These are phyloP conservation scores for Lachnum nothofagi DNA, from an alignment of 2,329 filamentous ascomycete genomes.

Conservation along the genomic window DNA sequence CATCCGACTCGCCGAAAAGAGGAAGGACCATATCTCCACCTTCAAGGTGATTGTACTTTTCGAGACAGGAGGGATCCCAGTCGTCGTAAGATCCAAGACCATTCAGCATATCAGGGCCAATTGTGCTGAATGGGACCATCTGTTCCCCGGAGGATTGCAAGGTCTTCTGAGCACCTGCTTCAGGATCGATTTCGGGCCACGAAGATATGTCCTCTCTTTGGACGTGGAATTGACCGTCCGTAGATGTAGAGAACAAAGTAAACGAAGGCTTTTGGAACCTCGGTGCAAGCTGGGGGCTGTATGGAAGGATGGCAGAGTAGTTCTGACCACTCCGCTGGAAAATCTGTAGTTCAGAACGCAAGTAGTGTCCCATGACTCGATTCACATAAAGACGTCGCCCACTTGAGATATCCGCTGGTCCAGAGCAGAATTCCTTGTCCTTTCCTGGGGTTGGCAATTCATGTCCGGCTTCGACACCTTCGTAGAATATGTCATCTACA, in stretches of 20 bases:
- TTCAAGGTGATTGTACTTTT: constrained; percentile 39
- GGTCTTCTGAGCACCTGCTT: background rate
- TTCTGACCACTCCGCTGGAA: constrained; percentile 18
- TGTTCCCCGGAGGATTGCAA: constrained; percentile 1
- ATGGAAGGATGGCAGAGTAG: constrained; percentile 27
- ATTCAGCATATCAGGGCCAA: constrained; percentile 9
- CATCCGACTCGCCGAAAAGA: constrained; percentile 50
- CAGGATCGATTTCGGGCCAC: constrained; percentile 30
- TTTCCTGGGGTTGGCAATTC: constrained; percentile 27
- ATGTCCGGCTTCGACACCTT: constrained; percentile 25
- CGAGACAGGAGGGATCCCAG: constrained; percentile 28
- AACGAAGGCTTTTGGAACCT: constrained; percentile 31
- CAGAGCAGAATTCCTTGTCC: constrained; percentile 23
- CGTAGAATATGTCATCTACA: constrained; percentile 40
- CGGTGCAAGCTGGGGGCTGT: constrained; percentile 22
- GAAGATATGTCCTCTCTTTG: constrained; percentile 25
- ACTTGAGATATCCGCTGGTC: constrained; percentile 32
- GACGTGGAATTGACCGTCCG: constrained; percentile 20
- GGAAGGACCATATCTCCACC: constrained; percentile 43
- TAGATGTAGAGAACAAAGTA: constrained; percentile 27
- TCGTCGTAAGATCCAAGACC: constrained; percentile 6
- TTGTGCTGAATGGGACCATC: constrained; percentile 14
- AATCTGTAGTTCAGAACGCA: constrained; percentile 27
- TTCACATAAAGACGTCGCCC: constrained; percentile 44
- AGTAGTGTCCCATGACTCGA: constrained; percentile 37